Percentiles rank a stretch among this genome's conserved stretches.
Evolutionary conservation across 2,329 filamentous ascomycete genomes (phyloP).

Genomic region (Aurifilum marmelostoma): DNA sequence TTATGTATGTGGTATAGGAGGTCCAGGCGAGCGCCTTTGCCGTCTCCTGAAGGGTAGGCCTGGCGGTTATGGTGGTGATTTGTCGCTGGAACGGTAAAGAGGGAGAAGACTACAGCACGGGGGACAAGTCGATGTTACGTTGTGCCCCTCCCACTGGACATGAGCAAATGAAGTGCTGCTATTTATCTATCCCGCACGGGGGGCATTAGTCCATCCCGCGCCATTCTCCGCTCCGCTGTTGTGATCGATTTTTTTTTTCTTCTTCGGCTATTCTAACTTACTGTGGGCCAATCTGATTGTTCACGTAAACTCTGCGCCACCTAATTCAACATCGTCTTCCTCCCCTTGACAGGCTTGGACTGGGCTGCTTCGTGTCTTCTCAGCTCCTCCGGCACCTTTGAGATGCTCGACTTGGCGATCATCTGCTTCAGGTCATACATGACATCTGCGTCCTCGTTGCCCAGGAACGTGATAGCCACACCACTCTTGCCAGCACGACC

Average conservation of each 20-base stretch:
- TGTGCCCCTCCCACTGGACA: background rate
- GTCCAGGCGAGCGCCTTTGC: background rate
- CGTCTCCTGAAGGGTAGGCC: background rate
- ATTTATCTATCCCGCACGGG: background rate
- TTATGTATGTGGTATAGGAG: background rate
- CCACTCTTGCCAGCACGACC: constrained; percentile 97
- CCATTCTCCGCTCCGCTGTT: background rate
- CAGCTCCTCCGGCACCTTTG: constrained; percentile 88
- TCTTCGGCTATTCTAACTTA: background rate
- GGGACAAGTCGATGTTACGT: background rate
- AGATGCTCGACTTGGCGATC: constrained; percentile 86
- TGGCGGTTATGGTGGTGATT: background rate
- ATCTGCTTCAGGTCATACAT: constrained; percentile 97
- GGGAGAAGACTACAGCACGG: background rate
- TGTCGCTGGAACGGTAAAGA: background rate
- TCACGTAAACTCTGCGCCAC: background rate
- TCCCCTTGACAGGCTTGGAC: constrained; percentile 65
- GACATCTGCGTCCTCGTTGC: constrained; percentile 85
- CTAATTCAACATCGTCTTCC: constrained; percentile 30
- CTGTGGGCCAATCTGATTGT: background rate
- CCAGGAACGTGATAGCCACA: constrained; percentile 94
- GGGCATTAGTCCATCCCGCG: background rate
- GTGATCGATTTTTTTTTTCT: background rate
- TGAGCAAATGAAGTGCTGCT: background rate
- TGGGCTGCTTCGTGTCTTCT: constrained; percentile 90